Base-by-base conservation (phyloP, 1,139 yeast species). In the Geotrichum australiense region DNA sequence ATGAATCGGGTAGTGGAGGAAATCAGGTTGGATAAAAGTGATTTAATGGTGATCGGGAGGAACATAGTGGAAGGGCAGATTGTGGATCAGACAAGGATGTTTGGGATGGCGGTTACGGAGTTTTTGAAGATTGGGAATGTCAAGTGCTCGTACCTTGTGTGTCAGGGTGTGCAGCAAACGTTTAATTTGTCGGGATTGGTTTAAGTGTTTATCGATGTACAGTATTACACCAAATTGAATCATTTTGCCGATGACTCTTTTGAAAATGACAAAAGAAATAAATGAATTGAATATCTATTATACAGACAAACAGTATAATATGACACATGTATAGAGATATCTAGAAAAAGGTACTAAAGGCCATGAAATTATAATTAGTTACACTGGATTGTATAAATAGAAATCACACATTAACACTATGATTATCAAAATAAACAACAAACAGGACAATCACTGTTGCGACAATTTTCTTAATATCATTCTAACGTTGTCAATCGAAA, bases 401-500 rank as follows among this genome's bases (percentile, higher is more conserved):
- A 24, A n/a, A n/a, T n/a, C n/a, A n/a, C n/a, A n/a, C n/a, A n/a
- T n/a, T n/a, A n/a, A n/a, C n/a, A n/a, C n/a, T n/a, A n/a, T n/a
- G n/a, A n/a, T n/a, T n/a, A n/a, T n/a, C n/a, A n/a, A n/a, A n/a
- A n/a, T 27, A 27, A 11, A 5, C 14, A 15, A 30, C 30, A 37
- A 37, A 27, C 12, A 26, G 22, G 23, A 21, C 11, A 19, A 16
- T n/a, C 12, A 20, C 33, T 47, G 20, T 53, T 41, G 34, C 56
- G 52, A 23, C 24, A 53, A 34, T 37, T 44, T 35, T 14, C 57
- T 41, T 22, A 50, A 35, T 4, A 54, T 29, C 12, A 56, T 35
- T 32, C 60, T 46, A 5, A 56, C 41, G 25, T 62, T 60, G 45
- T 61, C 66, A 19, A 63, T 37, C 1, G 61, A 56, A 30, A 54